Evolutionary conservation across 1,139 yeast species (phyloP).

Genomic region (Lodderomyces margitis): DNA sequence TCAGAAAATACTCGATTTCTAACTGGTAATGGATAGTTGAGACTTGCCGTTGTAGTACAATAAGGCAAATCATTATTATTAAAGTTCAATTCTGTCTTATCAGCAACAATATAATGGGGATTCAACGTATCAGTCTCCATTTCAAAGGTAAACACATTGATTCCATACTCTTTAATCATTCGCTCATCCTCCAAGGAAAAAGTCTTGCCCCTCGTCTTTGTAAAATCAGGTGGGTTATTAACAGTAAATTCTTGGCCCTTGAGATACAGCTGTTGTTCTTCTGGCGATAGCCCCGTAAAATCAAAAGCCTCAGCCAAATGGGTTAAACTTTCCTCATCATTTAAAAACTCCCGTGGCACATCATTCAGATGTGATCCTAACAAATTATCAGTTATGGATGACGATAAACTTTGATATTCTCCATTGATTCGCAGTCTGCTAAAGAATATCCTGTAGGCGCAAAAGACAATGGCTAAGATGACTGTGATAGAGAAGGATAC

Average conservation of each 20-base stretch:
- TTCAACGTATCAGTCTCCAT: constrained; percentile 30
- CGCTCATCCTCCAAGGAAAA: constrained; percentile 31
- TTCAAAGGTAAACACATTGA: constrained; percentile 42
- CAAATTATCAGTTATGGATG: constrained; percentile 19
- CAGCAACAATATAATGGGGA: constrained; percentile 52
- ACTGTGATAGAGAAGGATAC: constrained; percentile 16
- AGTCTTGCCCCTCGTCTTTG: constrained; percentile 31
- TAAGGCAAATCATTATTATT: constrained; percentile 42
- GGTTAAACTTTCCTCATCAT: constrained; percentile 40
- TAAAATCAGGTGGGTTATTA: constrained; percentile 32
- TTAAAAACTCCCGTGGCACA: constrained; percentile 40
- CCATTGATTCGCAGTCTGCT: constrained; percentile 12
- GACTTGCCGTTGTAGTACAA: constrained; percentile 45
- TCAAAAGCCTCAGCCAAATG: constrained; percentile 40
- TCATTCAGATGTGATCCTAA: constrained; percentile 19
- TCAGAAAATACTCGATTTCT: constrained; percentile 54
- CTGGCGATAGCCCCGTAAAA: constrained; percentile 39
- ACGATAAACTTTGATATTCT: constrained; percentile 16
- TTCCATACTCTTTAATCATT: constrained; percentile 39
- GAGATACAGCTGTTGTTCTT: constrained; percentile 39
- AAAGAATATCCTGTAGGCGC: constrained; percentile 17
- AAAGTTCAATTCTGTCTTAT: constrained; percentile 61
- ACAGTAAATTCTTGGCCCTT: constrained; percentile 36
- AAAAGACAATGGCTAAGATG: constrained; percentile 16
- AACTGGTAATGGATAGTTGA: constrained; percentile 65